These are phyloP conservation scores for Fusarium foetens DNA, from an alignment of 2,329 filamentous ascomycete species.

Conservation along the genomic window DNA sequence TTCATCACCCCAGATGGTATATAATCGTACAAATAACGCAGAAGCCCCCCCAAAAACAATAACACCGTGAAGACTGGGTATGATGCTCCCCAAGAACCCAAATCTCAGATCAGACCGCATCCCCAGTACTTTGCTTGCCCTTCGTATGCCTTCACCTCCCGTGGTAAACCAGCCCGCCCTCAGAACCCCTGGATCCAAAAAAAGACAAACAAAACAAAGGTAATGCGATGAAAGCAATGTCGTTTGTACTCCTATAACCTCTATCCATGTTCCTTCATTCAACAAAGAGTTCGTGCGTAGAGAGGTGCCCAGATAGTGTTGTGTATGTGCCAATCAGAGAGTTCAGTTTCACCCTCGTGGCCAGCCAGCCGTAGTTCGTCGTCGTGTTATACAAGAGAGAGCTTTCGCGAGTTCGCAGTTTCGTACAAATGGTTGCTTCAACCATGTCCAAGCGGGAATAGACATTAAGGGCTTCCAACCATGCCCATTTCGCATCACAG, in stretches of 20 bases:
- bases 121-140: constrained; percentile 6
- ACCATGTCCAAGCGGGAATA: constrained; percentile 27
- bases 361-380: constrained; percentile 39
- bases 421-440: neutral
- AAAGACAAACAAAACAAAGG: constrained; percentile 17
- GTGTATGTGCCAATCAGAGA: constrained; percentile 36
- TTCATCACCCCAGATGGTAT: constrained; percentile 36
- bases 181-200: constrained; percentile 11
- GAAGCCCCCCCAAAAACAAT: constrained; percentile 11
- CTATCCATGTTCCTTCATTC: constrained; percentile 43
- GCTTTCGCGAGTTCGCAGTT: constrained; percentile 14
- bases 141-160: constrained; percentile 1
- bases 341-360: constrained; percentile 23
- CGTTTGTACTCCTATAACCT: constrained; percentile 43
- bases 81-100: constrained; percentile 5
- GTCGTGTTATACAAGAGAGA: constrained; percentile 44
- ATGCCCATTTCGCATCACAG: constrained; percentile 11
- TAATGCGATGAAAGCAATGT: constrained; percentile 27
- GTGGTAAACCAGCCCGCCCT: neutral
- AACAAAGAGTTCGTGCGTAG: constrained; percentile 39
- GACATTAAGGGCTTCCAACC: constrained; percentile 27
- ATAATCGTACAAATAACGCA: constrained; percentile 36
- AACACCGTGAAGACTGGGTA: constrained; percentile 9
- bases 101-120: neutral
- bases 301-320: constrained; percentile 26